Conservation (phyloP, 1,284 basidiomycete genomes). For the Moesziomyces parantarcticus region DNA sequence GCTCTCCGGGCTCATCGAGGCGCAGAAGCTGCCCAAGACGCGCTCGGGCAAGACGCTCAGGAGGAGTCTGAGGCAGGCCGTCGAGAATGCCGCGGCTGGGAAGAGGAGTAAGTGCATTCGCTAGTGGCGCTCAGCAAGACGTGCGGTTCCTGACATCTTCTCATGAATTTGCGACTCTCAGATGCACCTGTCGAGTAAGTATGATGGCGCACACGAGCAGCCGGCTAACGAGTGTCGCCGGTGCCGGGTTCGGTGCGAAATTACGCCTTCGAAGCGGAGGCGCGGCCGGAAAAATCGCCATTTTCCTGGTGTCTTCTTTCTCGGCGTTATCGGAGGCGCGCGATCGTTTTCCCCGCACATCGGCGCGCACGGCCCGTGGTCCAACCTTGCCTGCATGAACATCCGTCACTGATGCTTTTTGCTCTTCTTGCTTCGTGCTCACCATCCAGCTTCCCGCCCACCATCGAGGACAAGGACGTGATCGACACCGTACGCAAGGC, state of each 20-base stretch:
- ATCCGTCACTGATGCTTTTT: constrained; percentile 2
- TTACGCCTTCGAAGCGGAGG: neutral
- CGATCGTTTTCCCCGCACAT: neutral
- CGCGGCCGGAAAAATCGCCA: too few species aligned
- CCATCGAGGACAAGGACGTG: constrained; percentile 53
- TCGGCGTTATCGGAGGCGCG: too few species aligned
- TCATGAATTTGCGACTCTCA: neutral
- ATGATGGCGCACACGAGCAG: neutral
- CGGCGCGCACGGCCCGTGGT: neutral
- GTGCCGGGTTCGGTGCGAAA: neutral
- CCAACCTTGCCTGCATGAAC: too few species aligned
- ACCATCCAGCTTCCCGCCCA: constrained; percentile 45
- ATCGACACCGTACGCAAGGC: constrained; percentile 42
- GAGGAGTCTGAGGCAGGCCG: constrained; percentile 47
- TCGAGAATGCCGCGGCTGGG: constrained; percentile 56
- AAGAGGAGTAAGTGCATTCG: constrained; percentile 40
- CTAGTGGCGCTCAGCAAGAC: too few species aligned
- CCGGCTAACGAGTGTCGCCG: neutral
- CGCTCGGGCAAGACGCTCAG: constrained; percentile 60
- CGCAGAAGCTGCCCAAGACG: constrained; percentile 63
- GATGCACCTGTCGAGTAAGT: constrained; percentile 50
- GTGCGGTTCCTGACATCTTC: neutral
- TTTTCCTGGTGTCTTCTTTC: too few species aligned
- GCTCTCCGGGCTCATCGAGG: constrained; percentile 48
- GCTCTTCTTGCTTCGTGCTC: neutral